These are phyloP conservation scores for Conringia planisiliqua DNA, from an alignment of 345 rosid genomes.

Conservation along the genomic window DNA sequence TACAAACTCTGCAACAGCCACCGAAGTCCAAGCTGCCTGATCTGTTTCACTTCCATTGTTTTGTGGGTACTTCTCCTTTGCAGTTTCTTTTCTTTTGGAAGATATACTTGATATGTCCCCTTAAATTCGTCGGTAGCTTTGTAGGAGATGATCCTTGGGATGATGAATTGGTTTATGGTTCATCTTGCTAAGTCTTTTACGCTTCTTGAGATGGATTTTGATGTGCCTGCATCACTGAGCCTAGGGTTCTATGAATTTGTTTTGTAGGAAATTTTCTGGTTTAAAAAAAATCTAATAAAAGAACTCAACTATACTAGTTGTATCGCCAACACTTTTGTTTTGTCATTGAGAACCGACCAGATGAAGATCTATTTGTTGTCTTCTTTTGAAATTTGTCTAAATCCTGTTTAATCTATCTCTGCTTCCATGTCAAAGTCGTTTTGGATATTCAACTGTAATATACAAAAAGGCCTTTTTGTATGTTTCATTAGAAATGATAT, in stretches of 20 bases:
- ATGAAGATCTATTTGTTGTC: background rate
- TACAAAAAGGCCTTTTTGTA: background rate
- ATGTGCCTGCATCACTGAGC: background rate
- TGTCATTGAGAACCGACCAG: background rate
- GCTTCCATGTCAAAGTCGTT: background rate
- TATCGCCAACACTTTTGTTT: background rate
- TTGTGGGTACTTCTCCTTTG: constrained; percentile 10
- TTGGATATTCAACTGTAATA: too few relatives aligned
- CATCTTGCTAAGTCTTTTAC: constrained; percentile 7
- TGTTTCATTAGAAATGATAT: background rate
- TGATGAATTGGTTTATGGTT: background rate
- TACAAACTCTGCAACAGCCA: constrained; percentile 36
- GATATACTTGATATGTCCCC: background rate
- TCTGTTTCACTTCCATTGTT: constrained; percentile 3
- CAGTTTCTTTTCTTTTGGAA: background rate
- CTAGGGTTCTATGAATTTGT: background rate
- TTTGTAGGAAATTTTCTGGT: background rate
- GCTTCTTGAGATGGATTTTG: background rate
- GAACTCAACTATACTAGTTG: background rate
- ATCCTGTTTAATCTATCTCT: background rate
- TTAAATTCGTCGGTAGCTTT: constrained; percentile 1
- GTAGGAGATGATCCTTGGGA: constrained; percentile 7
- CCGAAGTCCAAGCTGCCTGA: constrained; percentile 59
- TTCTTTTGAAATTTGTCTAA: background rate
- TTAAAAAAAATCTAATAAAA: background rate